Conservation (phyloP, 1,139 yeast species). For the Protomyces gravidus region DNA sequence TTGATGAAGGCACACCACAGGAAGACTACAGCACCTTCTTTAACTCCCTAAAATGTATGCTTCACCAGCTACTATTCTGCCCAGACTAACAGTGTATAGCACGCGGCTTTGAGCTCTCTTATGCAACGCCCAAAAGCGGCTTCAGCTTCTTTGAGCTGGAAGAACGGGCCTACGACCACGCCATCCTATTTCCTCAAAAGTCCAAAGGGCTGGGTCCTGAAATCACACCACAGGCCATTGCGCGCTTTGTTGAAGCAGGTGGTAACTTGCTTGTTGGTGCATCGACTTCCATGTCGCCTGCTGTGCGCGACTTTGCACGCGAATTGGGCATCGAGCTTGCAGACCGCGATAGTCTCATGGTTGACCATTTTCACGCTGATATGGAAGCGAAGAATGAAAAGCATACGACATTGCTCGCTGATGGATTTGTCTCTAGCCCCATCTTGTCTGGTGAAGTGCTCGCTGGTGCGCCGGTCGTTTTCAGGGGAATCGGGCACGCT, state of each 20-base stretch:
- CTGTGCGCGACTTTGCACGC: slow-evolving; percentile 61
- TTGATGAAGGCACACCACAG: slow-evolving; percentile 40
- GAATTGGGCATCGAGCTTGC: slow-evolving; percentile 82
- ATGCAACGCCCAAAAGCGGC: slow-evolving; percentile 38
- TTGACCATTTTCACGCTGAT: slow-evolving; percentile 59
- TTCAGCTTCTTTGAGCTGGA: slow-evolving; percentile 46
- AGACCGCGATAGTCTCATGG: slow-evolving; percentile 63
- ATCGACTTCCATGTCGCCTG: slow-evolving; percentile 58
- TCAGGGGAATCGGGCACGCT: slow-evolving; percentile 53
- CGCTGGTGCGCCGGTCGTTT: slow-evolving; percentile 37
- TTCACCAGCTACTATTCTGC: neutral
- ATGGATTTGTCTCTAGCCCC: slow-evolving; percentile 26
- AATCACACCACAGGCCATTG: slow-evolving; percentile 45
- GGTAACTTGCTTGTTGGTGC: slow-evolving; percentile 72
- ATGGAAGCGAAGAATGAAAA: slow-evolving; percentile 23
- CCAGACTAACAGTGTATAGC: slow-evolving; percentile 28
- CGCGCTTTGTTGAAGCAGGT: slow-evolving; percentile 58
- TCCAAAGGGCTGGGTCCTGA: slow-evolving; percentile 45
- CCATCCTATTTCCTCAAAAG: slow-evolving; percentile 49
- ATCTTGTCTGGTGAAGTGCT: slow-evolving; percentile 29
- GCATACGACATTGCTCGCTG: slow-evolving; percentile 22
- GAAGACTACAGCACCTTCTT: slow-evolving; percentile 41
- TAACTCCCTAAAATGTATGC: slow-evolving; percentile 36
- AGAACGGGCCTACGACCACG: slow-evolving; percentile 49
- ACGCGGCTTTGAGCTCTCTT: slow-evolving; percentile 40